Base-by-base conservation (phyloP, 1,284 basidiomycete genomes). In the Schizopora paradoxa region DNA sequence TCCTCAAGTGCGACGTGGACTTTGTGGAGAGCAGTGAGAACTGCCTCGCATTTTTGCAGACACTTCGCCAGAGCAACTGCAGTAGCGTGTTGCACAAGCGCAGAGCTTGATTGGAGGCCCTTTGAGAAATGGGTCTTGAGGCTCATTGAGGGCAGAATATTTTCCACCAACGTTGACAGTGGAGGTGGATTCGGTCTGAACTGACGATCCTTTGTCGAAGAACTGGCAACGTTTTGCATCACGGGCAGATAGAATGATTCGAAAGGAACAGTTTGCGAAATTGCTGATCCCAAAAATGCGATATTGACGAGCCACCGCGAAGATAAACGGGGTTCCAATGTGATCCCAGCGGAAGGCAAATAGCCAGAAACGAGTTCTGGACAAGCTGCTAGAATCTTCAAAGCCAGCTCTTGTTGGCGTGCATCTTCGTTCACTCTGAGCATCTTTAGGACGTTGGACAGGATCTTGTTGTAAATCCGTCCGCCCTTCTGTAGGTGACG, bases 281-380 rank as follows among this genome's bases (percentile, higher is more conserved):
- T 73, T 26, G 93, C 75, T 2, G 76, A 70, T 0, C 84, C 86
- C 32, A 91, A 75, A 58, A 92, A 88, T 2, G 89, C 74, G 49
- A 94, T 79, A 44, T 91, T 93, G 1, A 85, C 79, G 25, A 96
- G 80, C 92, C 92, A 97, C 56, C 85, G 82, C 0, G 89, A 88
- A 5, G 87, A 87, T 0, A 93, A 74, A 1, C 89, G 78, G 0
- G 93, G 91, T 53, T 97, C 93, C 5, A 96, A 71, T 0, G 86
- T 85, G 18, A 92, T 67, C 1, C 78, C 77, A 3, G 79, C 83
- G 26, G 75, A 74, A 13, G 79, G 64, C 88, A 91, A 91, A 41
- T 58, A 91, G 75, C 86, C 79, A 0, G 85, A 70, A 1, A 92
- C 80, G 2, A 96, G 77, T 61, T 97, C 93, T 0, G 92, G 92